Base-by-base conservation (phyloP, 2,329 filamentous ascomycete genomes). In the Fusarium mundagurra region DNA sequence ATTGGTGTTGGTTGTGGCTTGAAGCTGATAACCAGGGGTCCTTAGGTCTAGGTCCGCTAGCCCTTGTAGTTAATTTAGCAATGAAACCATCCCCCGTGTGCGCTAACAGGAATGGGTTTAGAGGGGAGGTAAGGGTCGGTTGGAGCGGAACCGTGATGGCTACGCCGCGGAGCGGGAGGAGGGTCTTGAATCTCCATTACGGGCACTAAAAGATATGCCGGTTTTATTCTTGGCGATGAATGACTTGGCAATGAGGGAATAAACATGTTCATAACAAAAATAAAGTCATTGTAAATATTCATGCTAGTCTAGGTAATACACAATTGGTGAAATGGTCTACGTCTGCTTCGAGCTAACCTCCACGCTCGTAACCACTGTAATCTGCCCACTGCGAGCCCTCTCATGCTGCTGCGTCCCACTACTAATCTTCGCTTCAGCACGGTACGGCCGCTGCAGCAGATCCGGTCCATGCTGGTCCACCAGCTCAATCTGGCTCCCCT, bases 401-500 rank as follows among this genome's bases (percentile, higher is more conserved):
- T 64, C 58, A 14, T 48, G 38, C 6, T 54, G 34, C 18, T 55
- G 47, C 16, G 4, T 13, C 18, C 58, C 65, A n/a, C 53, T 67
- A 11, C 29, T 72, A 8, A 69, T 60, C 14, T 66, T 67, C 1
- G 69, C 59, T 12, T 57, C 59, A 11, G 61, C 61, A 8, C 60
- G 64, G 22, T 74, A 69, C 11, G 66, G 53, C n/a, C 69, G 58
- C 17, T 74, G 67, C 0, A 76, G 64, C 9, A 74, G 38, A 48
- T 76, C 73, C 11, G 71, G 66, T 13, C 20, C 29, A 13, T n/a
- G 54, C 38, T 67, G 73, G 14, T 71, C 69, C 18, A 81, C 71
- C 31, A 81, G 73, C 72, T 81, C 80, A 31, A 82, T 80, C 41
- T 80, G 71, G 54, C 78, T 81, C 20, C 79, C 78, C 5, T 77